Conservation (phyloP, 169 alveolate genomes). For the Fabrea salina region DNA sequence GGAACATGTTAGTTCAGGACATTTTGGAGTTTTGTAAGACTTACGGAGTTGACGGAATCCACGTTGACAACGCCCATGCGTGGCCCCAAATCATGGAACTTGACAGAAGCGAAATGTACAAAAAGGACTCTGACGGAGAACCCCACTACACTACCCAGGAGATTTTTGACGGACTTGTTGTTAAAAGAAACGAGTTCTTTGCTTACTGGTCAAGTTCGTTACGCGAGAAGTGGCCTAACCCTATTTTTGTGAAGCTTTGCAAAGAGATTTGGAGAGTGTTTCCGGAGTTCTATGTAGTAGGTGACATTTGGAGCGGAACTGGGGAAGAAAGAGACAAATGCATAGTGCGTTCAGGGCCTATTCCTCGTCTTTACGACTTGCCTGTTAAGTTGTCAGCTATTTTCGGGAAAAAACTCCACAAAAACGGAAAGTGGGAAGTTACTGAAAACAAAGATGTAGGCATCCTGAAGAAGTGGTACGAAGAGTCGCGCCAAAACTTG, state of each 20-base stretch:
- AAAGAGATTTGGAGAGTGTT: conserved; percentile 74
- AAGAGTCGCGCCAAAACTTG: conserved; percentile 21
- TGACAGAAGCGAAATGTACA: conserved; percentile 75
- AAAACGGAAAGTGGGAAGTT: conserved; percentile 70
- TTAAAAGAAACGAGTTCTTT: conserved; percentile 63
- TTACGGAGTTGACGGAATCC: conserved; percentile 62
- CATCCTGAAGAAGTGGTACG: conserved; percentile 4
- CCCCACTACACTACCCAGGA: conserved; percentile 80
- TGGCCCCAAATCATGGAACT: conserved; percentile 84
- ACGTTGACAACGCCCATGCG: conserved; percentile 79
- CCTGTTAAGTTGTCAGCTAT: conserved; percentile 71
- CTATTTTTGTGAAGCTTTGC: conserved; percentile 79
- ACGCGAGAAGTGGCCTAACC: conserved; percentile 78
- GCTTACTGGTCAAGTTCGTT: conserved; percentile 75
- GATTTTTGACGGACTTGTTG: conserved; percentile 81
- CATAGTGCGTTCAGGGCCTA: conserved; percentile 58
- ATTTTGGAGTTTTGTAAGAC: conserved; percentile 55
- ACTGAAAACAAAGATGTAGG: conserved; percentile 32
- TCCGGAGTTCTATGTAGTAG: conserved; percentile 81
- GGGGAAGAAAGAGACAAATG: conserved; percentile 68
- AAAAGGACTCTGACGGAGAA: conserved; percentile 84
- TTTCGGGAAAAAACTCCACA: conserved; percentile 75
- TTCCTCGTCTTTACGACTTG: conserved; percentile 71
- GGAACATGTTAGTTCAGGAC: conserved; percentile 82
- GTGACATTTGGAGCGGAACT: conserved; percentile 82